Evolutionary conservation across 306 rosid species (phyloP), one percentile per base, ranked within the genome.

Genomic region (Inga oerstediana): DNA sequence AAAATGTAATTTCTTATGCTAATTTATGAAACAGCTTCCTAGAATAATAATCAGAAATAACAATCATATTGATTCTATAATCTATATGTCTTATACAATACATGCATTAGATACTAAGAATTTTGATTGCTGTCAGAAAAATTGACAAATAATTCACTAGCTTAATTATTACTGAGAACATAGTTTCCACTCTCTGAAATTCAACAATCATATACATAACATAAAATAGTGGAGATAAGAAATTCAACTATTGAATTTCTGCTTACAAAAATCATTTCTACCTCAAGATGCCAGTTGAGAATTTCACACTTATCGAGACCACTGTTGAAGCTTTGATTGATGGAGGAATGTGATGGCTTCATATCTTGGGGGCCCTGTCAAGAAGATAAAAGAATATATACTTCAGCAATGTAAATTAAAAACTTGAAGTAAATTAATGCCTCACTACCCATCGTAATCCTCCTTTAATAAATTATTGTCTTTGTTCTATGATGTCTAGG

Each of bases 271-370:
- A 76, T 80, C 41, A 72, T 48, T 80, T 78, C 71, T 20, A 32
- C 72, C 22, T 49, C 66, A n/a, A 64, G 75, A 43, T 41, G 85
- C 85, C 48, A 13, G 84, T 72, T 76, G 77, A 59, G 44, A 35
- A 49, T 34, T 64, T 70, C 44, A 44, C n/a, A 32, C 34, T 32
- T 32, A 10, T 6, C 54, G 15, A 39, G 79, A 48, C 78, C 87
- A 83, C 48, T 79, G 67, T 80, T 82, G 83, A 81, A 97, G 92
- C 89, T 90, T 92, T 78, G 94, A 89, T 32, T 95, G 95, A 75
- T 87, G 27, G 27, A n/a, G 91, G 44, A 94, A 92, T 34, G 95
- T 85, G 98, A 97, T 35, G 95, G 94, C 86, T 93, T 95, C 89
- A 93, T 78, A 87, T 92, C 97, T 19, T 97, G 98, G 81, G 89